These are phyloP conservation scores for Rhizopus delemar DNA, from an alignment of 371 early-diverging fungal species.

Conservation along the genomic window DNA sequence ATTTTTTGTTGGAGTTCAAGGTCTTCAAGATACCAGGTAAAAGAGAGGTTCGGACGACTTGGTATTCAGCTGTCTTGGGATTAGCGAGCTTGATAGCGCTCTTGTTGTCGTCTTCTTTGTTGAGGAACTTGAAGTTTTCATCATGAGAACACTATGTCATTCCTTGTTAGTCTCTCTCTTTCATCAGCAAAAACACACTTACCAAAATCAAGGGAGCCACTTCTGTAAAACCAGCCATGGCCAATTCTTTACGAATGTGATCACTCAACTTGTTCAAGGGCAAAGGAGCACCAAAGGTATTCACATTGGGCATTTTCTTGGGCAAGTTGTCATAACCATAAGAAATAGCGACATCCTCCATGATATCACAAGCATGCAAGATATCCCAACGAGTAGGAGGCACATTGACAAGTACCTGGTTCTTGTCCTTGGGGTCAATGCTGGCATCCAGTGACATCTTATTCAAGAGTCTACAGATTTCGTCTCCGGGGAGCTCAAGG, in stretches of 20 bases:
- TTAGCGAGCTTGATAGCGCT: constrained; percentile 92
- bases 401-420: constrained; percentile 76
- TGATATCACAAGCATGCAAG: constrained; percentile 96
- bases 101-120: constrained; percentile 72
- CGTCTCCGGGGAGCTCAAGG: constrained; percentile 68
- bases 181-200: constrained; percentile 22
- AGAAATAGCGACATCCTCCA: constrained; percentile 99
- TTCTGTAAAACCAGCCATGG: constrained; percentile 95
- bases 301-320: constrained; percentile 75
- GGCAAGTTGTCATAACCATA: constrained; percentile 97
- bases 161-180: not conserved
- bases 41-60: constrained; percentile 93
- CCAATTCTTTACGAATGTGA: constrained; percentile 87
- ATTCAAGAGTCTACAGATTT: constrained; percentile 76
- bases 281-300: constrained; percentile 88
- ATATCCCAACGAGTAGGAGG: constrained; percentile 97
- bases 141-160: constrained; percentile 86
- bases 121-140: constrained; percentile 91
- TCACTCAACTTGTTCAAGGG: constrained; percentile 96
- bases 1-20: constrained; percentile 87
- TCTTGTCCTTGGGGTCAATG: constrained; percentile 56
- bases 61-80: constrained; percentile 95
- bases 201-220: constrained; percentile 93
- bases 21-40: constrained; percentile 98
- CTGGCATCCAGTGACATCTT: constrained; percentile 88